These are phyloP conservation scores for Mallotus repandus DNA, from an alignment of 441 rosid species.

Conservation along the genomic window DNA sequence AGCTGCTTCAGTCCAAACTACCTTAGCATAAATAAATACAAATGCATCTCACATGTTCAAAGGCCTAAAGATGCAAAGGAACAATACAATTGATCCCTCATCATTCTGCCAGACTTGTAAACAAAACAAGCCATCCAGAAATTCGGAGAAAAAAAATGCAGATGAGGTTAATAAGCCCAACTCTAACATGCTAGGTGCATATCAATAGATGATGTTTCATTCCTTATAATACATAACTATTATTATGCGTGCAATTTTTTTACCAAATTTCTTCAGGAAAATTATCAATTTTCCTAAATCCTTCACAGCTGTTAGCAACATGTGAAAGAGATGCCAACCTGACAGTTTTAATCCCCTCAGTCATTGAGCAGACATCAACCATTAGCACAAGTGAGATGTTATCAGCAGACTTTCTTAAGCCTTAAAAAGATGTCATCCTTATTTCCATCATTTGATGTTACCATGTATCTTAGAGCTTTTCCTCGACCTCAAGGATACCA, in stretches of 20 bases:
- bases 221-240: not conserved
- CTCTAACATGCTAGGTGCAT: not conserved
- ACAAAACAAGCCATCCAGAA: not conserved
- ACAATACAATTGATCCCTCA: not conserved
- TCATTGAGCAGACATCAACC: not conserved
- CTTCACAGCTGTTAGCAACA: not conserved
- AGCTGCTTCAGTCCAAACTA: not conserved
- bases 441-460: not conserved
- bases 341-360: not conserved
- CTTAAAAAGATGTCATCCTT: not conserved
- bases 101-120: not conserved
- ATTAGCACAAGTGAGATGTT: not conserved
- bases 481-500: not conserved
- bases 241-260: not conserved
- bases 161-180: not conserved
- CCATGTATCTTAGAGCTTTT: not conserved
- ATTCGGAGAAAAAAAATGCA: not conserved
- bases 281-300: not conserved
- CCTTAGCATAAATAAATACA: not conserved
- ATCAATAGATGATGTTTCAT: not conserved
- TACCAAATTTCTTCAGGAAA: not conserved
- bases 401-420: not conserved
- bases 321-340: not conserved
- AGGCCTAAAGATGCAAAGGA: not conserved
- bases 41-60: not conserved